phyloP scores from a whole-genome alignment of 495 filamentous ascomycete genomes.

The Aspergillus biplanus region DNA sequence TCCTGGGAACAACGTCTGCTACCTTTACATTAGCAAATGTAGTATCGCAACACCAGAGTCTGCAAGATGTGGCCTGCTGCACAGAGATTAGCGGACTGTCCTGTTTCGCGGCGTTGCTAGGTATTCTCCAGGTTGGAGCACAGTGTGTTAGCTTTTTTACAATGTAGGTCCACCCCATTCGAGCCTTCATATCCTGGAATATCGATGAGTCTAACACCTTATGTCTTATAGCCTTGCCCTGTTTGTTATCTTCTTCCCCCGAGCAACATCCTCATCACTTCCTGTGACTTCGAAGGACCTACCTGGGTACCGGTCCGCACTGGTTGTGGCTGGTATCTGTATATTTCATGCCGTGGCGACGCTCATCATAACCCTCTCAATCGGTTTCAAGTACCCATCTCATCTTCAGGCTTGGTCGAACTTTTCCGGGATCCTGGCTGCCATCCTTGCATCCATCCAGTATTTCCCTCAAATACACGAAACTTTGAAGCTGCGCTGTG shows the following conservation, averaged over 20 bases:
- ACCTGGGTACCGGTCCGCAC: slow-evolving; percentile 74
- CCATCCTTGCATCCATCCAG: slow-evolving; percentile 81
- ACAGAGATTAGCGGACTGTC: slow-evolving; percentile 76
- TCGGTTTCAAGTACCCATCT: slow-evolving; percentile 59
- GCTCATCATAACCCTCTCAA: slow-evolving; percentile 64
- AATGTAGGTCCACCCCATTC: slow-evolving; percentile 64
- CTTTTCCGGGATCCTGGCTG: slow-evolving; percentile 75
- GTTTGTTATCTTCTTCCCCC: slow-evolving; percentile 85
- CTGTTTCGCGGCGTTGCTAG: slow-evolving; percentile 82
- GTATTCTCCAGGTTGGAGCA: slow-evolving; percentile 84
- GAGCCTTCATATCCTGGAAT: neutral
- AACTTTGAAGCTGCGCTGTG: slow-evolving; percentile 79
- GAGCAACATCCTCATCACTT: slow-evolving; percentile 53
- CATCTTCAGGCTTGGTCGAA: slow-evolving; percentile 78
- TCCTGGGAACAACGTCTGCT: slow-evolving; percentile 85
- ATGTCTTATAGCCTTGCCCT: slow-evolving; percentile 65
- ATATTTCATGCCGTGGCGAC: slow-evolving; percentile 71
- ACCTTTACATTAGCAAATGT: slow-evolving; percentile 92
- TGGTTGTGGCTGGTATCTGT: slow-evolving; percentile 69
- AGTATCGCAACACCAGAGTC: slow-evolving; percentile 75
- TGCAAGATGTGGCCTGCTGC: slow-evolving; percentile 82
- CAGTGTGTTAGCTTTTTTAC: slow-evolving; percentile 91
- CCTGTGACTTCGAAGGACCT: slow-evolving; percentile 33
- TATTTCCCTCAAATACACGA: slow-evolving; percentile 95
- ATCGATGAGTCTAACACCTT: neutral